Conservation (phyloP, 192 early-diverging fungal species). For the Umbelopsis ramanniana region DNA sequence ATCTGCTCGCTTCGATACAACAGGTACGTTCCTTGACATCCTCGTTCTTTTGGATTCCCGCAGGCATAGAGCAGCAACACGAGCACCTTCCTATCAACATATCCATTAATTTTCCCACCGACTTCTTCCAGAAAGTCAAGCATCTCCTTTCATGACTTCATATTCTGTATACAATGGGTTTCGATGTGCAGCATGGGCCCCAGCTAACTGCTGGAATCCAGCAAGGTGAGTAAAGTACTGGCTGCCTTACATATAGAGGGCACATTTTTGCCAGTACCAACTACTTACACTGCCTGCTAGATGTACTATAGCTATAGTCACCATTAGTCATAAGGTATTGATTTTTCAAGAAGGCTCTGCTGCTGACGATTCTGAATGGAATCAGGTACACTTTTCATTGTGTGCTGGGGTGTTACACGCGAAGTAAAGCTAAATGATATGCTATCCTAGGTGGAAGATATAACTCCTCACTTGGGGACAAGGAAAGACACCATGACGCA, state of each 20-base stretch:
- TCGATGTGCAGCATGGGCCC: neutral
- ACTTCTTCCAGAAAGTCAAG: neutral
- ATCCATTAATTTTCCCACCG: too few relatives aligned
- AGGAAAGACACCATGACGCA: neutral
- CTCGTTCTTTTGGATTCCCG: too few relatives aligned
- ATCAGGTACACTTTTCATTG: neutral
- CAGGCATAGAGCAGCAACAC: too few relatives aligned
- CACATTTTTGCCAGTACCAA: neutral
- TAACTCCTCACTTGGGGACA: neutral
- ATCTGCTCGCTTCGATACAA: neutral
- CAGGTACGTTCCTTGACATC: neutral
- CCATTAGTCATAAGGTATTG: neutral
- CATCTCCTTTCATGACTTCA: neutral
- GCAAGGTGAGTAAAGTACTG: neutral
- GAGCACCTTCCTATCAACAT: too few relatives aligned
- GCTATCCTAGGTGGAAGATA: neutral
- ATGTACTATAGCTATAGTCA: neutral
- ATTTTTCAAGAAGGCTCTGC: neutral
- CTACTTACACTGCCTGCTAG: neutral
- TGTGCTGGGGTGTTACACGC: too few relatives aligned
- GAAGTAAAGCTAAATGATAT: neutral
- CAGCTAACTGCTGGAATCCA: neutral
- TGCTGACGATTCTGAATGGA: neutral
- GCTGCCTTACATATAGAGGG: neutral
- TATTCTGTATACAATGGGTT: conserved; percentile 11